These are phyloP conservation scores for Tagetes erecta DNA, from an alignment of 129 eudicot species.

Conservation along the genomic window DNA sequence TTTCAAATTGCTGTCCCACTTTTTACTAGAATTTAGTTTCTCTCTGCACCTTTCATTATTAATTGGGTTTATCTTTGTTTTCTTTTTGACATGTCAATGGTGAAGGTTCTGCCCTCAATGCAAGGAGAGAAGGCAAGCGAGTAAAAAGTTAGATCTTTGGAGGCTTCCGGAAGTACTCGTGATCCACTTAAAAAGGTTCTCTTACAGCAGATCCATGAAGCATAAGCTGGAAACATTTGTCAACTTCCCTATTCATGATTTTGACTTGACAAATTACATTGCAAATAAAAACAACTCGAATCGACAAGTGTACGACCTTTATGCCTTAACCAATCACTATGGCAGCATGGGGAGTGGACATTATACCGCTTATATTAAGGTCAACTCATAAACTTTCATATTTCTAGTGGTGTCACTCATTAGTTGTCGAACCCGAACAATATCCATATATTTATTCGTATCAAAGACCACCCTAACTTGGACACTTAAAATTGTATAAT, in stretches of 20 bases:
- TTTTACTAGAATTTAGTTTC: background rate
- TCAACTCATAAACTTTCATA: constrained; percentile 14
- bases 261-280: constrained; percentile 81
- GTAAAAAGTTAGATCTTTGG: constrained; percentile 97
- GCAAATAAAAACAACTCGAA: constrained; percentile 75
- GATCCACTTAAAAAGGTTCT: constrained; percentile 88
- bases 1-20: background rate
- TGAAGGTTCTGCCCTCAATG: constrained; percentile 94
- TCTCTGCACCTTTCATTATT: background rate
- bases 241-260: constrained; percentile 88
- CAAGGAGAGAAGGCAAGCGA: constrained; percentile 94
- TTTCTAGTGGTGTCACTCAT: background rate
- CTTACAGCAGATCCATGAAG: constrained; percentile 88
- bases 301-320: constrained; percentile 84
- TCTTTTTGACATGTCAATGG: constrained; percentile 12
- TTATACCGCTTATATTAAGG: constrained; percentile 94
- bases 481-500: background rate
- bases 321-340: constrained; percentile 90
- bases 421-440: background rate
- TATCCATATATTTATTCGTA: background rate
- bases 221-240: constrained; percentile 91
- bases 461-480: background rate
- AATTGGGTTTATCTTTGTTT: constrained; percentile 12
- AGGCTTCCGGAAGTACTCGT: constrained; percentile 97
- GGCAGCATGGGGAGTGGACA: constrained; percentile 99